Base-by-base conservation (phyloP, 2,329 filamentous ascomycete genomes). In the Arthroderma uncinatum region DNA sequence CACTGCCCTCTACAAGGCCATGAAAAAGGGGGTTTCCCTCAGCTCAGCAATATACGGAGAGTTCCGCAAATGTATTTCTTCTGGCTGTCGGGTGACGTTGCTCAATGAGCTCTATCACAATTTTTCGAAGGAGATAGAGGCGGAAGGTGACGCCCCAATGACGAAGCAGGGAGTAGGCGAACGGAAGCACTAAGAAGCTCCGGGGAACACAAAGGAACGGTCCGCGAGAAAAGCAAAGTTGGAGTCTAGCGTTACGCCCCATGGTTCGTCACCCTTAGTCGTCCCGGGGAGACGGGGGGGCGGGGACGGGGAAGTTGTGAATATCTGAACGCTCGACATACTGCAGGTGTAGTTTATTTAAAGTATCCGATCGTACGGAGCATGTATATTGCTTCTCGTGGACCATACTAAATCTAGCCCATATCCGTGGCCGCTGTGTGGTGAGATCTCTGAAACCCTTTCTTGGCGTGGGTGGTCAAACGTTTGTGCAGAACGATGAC, bases 221-320 rank as follows among this genome's bases (percentile, higher is more conserved):
- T 50, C 47, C 47, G 47, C 47, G 47, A 14, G 47, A 50, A 50
- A 50, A 50, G 16, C 40, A 50, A 30, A 50, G 9, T 33, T 33
- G 16, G 16, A 12, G 9, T 50, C 19, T n/a, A 19, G 25, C 14
- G 25, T 33, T 8, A 4, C 6, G 2, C 47, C 47, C 25, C 47
- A 2, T 19, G 10, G 47, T 50, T 50, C 47, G 47, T 30, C n/a
- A 30, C 33, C 6, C 6, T 12, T 9, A 8, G 25, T 8, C 8
- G 47, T 30, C 28, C n/a, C 21, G 40, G 40, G 47, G 47, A 50
- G 25, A 5, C 47, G 47, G 47, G 6, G 25, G n/a, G 25, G 12
- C 47, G 47, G 47, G 6, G 25, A 25, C 19, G 10, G 21, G 19
- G 10, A 10, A 14, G 19, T 21, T 12, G 12, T 47, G 5, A 25